These are phyloP conservation scores for Botrytis paeoniae DNA, from an alignment of 2,329 filamentous ascomycete species.

Conservation along the genomic window DNA sequence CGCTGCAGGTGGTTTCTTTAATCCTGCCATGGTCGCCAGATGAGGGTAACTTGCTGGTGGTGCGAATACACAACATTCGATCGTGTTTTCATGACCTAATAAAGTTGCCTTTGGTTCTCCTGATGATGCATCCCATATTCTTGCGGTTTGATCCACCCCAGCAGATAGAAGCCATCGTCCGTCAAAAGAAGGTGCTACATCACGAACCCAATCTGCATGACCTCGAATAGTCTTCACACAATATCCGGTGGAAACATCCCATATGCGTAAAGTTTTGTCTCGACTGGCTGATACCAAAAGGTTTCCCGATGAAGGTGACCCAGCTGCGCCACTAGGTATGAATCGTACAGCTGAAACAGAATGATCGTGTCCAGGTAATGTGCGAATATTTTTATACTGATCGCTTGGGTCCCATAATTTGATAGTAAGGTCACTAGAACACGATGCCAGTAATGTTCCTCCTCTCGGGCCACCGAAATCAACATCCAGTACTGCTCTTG, in stretches of 20 bases:
- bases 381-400: constrained; percentile 93
- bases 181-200: constrained; percentile 77
- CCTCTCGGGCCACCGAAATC: constrained; percentile 86
- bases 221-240: constrained; percentile 87
- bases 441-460: constrained; percentile 66
- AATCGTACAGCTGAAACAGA: constrained; percentile 87
- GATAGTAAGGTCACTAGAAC: constrained; percentile 83
- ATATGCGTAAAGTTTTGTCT: constrained; percentile 81
- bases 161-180: constrained; percentile 80
- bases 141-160: constrained; percentile 76
- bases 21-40: constrained; percentile 71
- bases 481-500: constrained; percentile 80
- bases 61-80: constrained; percentile 84
- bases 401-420: constrained; percentile 92
- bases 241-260: constrained; percentile 91
- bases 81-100: constrained; percentile 79
- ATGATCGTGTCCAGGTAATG: constrained; percentile 87
- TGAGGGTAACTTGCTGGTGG: constrained; percentile 76
- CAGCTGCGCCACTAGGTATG: constrained; percentile 77
- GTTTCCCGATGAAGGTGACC: constrained; percentile 75
- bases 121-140: constrained; percentile 78
- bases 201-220: constrained; percentile 87
- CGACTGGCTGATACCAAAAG: constrained; percentile 81
- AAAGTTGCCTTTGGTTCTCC: constrained; percentile 75
- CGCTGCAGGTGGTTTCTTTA: constrained; percentile 75